These are phyloP conservation scores for Kodamaea hsintzibuensis DNA, from an alignment of 805 yeast genomes.

Conservation along the genomic window DNA sequence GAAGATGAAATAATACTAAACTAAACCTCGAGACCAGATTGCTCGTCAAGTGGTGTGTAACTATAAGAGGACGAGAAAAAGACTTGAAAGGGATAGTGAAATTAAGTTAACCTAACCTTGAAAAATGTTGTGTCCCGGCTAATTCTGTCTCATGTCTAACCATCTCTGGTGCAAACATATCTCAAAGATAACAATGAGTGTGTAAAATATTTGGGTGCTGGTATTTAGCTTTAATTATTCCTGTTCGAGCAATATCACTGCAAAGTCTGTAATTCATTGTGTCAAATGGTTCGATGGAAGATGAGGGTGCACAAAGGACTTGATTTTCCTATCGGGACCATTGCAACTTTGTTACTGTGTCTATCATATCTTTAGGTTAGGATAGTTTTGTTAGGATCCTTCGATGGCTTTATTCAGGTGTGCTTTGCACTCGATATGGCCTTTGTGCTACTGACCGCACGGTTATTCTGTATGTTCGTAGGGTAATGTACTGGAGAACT, in stretches of 20 bases:
- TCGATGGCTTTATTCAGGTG: background rate
- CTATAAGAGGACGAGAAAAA: background rate
- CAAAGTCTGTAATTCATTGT: background rate
- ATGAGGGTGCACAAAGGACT: background rate
- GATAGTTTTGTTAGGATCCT: background rate
- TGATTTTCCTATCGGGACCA: background rate
- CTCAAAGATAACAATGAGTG: background rate
- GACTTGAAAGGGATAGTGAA: background rate
- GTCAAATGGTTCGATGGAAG: conserved; percentile 3
- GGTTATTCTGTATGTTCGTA: no score
- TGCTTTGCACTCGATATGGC: background rate
- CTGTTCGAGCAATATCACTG: background rate
- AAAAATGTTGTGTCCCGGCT: background rate
- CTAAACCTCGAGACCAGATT: no score
- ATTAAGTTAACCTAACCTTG: background rate
- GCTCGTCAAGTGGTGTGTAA: background rate
- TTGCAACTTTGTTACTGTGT: background rate
- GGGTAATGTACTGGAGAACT: background rate
- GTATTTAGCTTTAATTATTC: background rate
- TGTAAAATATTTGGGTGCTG: background rate
- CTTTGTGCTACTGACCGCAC: background rate
- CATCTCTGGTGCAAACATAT: background rate
- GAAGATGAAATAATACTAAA: no score
- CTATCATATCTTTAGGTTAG: background rate
- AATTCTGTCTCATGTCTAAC: background rate